Evolutionary conservation across 805 yeast species (phyloP).

Genomic region (Candida vartiovaarae): DNA sequence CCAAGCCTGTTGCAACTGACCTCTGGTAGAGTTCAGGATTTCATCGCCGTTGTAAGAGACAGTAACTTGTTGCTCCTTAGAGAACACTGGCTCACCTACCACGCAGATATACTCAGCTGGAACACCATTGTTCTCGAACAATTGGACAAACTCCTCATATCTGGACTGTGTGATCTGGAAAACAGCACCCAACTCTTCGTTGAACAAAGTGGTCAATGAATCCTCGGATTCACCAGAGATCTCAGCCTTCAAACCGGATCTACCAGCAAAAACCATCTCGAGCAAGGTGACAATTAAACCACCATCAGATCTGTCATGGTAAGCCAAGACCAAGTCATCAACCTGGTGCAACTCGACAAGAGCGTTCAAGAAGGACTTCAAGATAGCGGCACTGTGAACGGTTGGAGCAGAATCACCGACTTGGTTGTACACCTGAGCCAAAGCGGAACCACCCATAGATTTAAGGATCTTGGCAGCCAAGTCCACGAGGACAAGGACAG

Average conservation of each 20-base stretch:
- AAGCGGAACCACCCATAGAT: constrained; percentile 87
- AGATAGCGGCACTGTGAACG: constrained; percentile 57
- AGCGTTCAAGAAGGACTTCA: constrained; percentile 67
- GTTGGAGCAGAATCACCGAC: constrained; percentile 80
- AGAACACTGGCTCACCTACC: constrained; percentile 64
- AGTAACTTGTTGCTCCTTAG: constrained; percentile 43
- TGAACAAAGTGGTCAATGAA: constrained; percentile 57
- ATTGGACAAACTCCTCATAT: constrained; percentile 43
- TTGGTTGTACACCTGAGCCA: constrained; percentile 88
- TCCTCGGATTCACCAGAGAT: constrained; percentile 32
- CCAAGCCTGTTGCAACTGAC: constrained; percentile 77
- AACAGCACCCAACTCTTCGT: constrained; percentile 93
- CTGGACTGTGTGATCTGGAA: constrained; percentile 70
- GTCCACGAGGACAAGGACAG: constrained; percentile 74
- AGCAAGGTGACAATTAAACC: constrained; percentile 78
- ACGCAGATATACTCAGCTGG: constrained; percentile 44
- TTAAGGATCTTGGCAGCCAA: constrained; percentile 47
- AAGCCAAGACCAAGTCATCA: constrained; percentile 60
- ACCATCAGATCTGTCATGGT: constrained; percentile 97
- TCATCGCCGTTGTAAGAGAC: constrained; percentile 39
- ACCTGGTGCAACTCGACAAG: constrained; percentile 63
- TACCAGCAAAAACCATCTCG: constrained; percentile 97
- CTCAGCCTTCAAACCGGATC: constrained; percentile 68
- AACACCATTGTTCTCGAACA: constrained; percentile 56
- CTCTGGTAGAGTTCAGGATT: constrained; percentile 53